Conservation (phyloP, 306 rosid genomes). For the Corylus americana region DNA sequence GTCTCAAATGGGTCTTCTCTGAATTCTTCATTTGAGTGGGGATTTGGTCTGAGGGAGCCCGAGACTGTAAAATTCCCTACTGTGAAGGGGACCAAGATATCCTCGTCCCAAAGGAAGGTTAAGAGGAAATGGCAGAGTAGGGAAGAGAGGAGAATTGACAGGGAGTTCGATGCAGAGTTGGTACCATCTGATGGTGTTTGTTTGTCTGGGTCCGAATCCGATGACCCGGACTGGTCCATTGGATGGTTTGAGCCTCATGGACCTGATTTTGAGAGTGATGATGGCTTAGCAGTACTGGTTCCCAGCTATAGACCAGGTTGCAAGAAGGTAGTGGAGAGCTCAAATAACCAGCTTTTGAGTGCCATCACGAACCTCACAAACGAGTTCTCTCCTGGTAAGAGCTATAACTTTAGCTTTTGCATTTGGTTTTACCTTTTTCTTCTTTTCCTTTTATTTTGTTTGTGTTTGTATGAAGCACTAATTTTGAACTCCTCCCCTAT, state of each 20-base stretch:
- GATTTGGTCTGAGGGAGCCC: constrained; percentile 50
- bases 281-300: constrained; percentile 80
- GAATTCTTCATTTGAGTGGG: constrained; percentile 60
- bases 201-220: constrained; percentile 75
- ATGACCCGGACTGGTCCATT: constrained; percentile 81
- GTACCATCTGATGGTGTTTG: constrained; percentile 81
- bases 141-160: constrained; percentile 67
- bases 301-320: constrained; percentile 80
- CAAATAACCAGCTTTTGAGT: constrained; percentile 63
- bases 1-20: constrained; percentile 45
- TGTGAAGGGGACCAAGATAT: constrained; percentile 53
- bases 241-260: constrained; percentile 97
- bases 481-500: background rate
- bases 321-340: constrained; percentile 57
- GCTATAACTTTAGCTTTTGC: constrained; percentile 4
- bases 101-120: constrained; percentile 53
- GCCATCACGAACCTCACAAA: constrained; percentile 70
- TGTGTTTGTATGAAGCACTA: background rate
- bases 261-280: constrained; percentile 65
- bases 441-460: constrained; percentile 3
- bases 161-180: constrained; percentile 77
- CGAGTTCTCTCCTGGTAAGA: constrained; percentile 73
- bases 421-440: background rate
- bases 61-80: constrained; percentile 61
- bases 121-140: constrained; percentile 71